Percentiles rank a stretch among this genome's conserved stretches.
Evolutionary conservation across 805 yeast species (phyloP).

Genomic region (Komagataella pastoris): DNA sequence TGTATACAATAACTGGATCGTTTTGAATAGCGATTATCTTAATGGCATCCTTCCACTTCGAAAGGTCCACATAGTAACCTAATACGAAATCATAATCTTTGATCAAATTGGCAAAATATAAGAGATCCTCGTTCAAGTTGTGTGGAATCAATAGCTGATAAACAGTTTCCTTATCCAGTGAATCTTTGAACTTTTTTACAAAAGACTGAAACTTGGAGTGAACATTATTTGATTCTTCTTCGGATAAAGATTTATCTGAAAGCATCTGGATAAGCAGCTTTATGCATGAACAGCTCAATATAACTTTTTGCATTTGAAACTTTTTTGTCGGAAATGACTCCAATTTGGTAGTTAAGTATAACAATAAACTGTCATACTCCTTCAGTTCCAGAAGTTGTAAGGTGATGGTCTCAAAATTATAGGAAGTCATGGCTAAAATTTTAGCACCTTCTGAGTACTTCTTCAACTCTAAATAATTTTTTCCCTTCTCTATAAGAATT

Average conservation of each 20-base stretch:
- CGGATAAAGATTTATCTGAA: conserved; percentile 11
- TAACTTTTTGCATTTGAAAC: conserved; percentile 28
- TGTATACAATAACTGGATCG: conserved; percentile 39
- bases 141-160: conserved; percentile 61
- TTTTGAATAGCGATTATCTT: conserved; percentile 37
- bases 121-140: conserved; percentile 47
- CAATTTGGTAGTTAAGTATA: conserved; percentile 32
- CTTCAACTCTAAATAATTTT: conserved; percentile 21
- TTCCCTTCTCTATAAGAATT: conserved; percentile 43
- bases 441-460: conserved; percentile 31
- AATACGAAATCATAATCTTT: conserved; percentile 61
- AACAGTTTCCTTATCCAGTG: conserved; percentile 52
- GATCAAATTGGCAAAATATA: conserved; percentile 54
- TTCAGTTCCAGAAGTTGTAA: conserved; percentile 33
- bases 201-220: conserved; percentile 27
- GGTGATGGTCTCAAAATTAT: conserved; percentile 59
- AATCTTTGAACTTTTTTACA: conserved; percentile 28
- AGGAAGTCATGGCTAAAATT: conserved; percentile 47
- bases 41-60: conserved; percentile 65
- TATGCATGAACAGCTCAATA: conserved; percentile 54
- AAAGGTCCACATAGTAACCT: conserved; percentile 51
- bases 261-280: conserved; percentile 39
- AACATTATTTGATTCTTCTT: neutral
- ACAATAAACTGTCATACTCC: conserved; percentile 27
- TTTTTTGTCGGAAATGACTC: conserved; percentile 11